A percentile compares a stretch with the other conserved stretches of the same genome.
phyloP scores from a whole-genome alignment of 2,329 filamentous ascomycete species.

The Sporothrix phasma region DNA sequence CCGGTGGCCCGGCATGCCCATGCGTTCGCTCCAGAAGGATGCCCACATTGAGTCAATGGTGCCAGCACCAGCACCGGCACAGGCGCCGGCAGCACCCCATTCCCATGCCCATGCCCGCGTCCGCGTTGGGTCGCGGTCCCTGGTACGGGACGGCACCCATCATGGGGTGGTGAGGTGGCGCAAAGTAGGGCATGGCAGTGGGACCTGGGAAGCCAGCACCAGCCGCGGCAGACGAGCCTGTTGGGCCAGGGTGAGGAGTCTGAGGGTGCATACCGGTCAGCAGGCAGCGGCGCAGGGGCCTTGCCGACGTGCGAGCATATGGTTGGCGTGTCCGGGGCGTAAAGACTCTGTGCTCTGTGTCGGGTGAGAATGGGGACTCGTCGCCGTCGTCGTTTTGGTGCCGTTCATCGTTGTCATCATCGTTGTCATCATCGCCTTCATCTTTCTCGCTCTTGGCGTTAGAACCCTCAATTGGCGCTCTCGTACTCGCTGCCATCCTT shows the following conservation, averaged over 20 bases:
- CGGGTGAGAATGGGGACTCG: not conserved
- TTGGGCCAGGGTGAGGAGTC: not conserved
- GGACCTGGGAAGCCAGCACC: not conserved
- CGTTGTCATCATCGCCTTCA: not conserved
- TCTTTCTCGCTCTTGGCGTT: not conserved
- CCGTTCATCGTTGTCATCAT: not conserved
- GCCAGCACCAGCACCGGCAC: not conserved
- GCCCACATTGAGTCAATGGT: not conserved
- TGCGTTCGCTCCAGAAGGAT: not conserved
- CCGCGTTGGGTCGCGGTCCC: not conserved
- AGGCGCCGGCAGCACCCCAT: not conserved
- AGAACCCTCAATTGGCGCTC: not conserved
- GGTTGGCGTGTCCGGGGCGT: slow-evolving; percentile 10
- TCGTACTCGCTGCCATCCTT: slow-evolving; percentile 3
- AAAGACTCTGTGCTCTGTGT: slow-evolving; percentile 4
- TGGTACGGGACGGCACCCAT: not conserved
- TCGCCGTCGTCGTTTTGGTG: not conserved
- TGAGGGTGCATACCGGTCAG: not conserved
- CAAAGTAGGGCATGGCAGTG: not conserved
- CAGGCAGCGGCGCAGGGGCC: not conserved
- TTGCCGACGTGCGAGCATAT: not conserved
- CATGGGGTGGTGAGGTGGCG: not conserved
- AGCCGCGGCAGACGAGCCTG: not conserved
- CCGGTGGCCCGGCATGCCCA: not conserved
- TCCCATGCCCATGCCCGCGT: not conserved